These are phyloP conservation scores for Tanacetum coccineum DNA, from an alignment of 129 eudicot species.

Conservation along the genomic window DNA sequence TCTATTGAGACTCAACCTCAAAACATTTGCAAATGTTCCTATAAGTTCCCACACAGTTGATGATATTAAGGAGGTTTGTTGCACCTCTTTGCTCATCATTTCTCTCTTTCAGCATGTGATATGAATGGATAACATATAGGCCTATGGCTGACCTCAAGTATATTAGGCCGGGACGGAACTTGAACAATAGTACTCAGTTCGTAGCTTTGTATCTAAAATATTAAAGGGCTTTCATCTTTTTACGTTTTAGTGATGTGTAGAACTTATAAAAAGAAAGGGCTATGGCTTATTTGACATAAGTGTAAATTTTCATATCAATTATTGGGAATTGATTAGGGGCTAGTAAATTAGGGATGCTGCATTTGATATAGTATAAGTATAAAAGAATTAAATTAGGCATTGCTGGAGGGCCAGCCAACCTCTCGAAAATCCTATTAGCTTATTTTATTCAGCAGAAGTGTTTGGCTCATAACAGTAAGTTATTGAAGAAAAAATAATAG, in stretches of 20 bases:
- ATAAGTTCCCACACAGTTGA: conserved; percentile 62
- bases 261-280: no score
- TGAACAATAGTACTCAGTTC: no score
- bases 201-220: no score
- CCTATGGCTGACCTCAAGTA: neutral
- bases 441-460: neutral
- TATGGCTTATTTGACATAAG: no score
- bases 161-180: no score
- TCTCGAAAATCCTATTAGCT: neutral
- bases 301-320: no score
- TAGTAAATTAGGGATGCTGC: neutral
- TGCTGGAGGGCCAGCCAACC: neutral
- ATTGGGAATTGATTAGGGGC: neutral
- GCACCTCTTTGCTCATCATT: neutral
- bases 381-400: neutral
- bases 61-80: conserved; percentile 77
- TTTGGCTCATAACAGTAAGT: neutral
- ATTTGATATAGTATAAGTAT: neutral
- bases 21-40: conserved; percentile 73
- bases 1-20: conserved; percentile 60
- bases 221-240: no score
- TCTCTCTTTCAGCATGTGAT: neutral
- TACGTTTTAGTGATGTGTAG: no score
- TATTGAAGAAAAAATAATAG: no score
- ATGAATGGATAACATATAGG: neutral